Conservation (phyloP, 352 stramenopile species). For the Phytophthora citricola region DNA sequence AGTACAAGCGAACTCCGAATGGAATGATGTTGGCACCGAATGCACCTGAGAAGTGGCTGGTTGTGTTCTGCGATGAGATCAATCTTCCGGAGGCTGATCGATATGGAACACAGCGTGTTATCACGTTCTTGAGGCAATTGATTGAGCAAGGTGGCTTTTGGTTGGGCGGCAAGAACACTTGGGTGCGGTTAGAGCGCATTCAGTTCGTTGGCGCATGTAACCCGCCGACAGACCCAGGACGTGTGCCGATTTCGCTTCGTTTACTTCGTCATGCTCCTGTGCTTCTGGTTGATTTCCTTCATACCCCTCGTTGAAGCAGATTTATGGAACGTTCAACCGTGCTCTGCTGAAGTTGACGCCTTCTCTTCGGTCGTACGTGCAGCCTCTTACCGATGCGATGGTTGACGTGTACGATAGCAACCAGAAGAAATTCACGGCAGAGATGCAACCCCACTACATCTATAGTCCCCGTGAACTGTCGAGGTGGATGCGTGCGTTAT, state of each 20-base stretch:
- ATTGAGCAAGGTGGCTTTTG: conserved; percentile 97
- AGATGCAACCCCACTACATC: conserved; percentile 98
- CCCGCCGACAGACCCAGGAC: conserved; percentile 98
- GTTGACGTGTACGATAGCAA: conserved; percentile 99
- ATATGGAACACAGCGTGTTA: conserved; percentile 99
- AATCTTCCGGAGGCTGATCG: conserved; percentile 98
- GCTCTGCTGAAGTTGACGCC: conserved; percentile 99
- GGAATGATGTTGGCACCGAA: conserved; percentile 96
- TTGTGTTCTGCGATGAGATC: conserved; percentile 99
- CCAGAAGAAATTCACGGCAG: conserved; percentile 94
- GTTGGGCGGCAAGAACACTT: conserved; percentile 89
- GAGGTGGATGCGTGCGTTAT: conserved; percentile 98
- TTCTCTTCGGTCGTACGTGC: conserved; percentile 96
- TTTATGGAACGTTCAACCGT: conserved; percentile 99
- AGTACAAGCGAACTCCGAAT: conserved; percentile 97
- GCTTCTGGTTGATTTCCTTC: conserved; percentile 99
- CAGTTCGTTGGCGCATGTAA: conserved; percentile 99
- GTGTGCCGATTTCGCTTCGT: conserved; percentile 96
- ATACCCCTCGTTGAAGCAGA: conserved; percentile 96
- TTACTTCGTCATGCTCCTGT: conserved; percentile 98
- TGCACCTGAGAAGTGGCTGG: conserved; percentile 97
- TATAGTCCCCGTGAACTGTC: conserved; percentile 99
- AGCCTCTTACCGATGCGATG: conserved; percentile 99
- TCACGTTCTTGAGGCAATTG: conserved; percentile 99
- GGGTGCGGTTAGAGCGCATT: conserved; percentile 93